phyloP scores from a whole-genome alignment of 192 early-diverging fungal species.

The Funneliformis mosseae region DNA sequence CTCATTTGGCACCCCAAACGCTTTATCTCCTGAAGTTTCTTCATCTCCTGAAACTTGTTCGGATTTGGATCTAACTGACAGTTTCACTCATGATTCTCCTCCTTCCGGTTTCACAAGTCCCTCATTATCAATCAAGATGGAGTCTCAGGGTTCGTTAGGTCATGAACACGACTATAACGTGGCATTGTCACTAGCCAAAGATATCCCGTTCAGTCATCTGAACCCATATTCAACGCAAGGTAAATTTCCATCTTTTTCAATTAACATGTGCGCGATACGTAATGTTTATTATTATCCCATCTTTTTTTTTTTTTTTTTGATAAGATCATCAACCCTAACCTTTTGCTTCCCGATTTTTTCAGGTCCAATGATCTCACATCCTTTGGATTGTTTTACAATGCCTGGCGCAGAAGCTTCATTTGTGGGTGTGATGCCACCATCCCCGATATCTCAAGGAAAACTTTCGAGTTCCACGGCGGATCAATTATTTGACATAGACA shows the following conservation, averaged over 20 bases:
- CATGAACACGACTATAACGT: conserved; percentile 26
- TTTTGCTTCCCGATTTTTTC: not conserved
- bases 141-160: conserved; percentile 2
- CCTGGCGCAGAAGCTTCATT: conserved; percentile 9
- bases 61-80: conserved; percentile 19
- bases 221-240: conserved; percentile 4
- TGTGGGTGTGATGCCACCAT: conserved; percentile 2
- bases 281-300: too few relatives aligned
- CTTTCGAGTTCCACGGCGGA: not conserved
- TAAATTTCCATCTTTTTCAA: not conserved
- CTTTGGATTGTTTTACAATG: conserved; percentile 9
- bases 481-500: conserved; percentile 21
- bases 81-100: not conserved
- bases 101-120: conserved; percentile 11
- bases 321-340: not conserved
- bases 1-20: not conserved
- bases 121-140: conserved; percentile 24
- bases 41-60: conserved; percentile 17
- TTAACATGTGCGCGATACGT: not conserved
- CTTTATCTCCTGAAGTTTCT: not conserved
- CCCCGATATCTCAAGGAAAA: not conserved
- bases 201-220: conserved; percentile 17
- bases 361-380: conserved; percentile 4
- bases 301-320: not conserved
- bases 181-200: conserved; percentile 25